phyloP scores from a whole-genome alignment of 352 stramenopile species.

The Phytophthora boehmeriae region DNA sequence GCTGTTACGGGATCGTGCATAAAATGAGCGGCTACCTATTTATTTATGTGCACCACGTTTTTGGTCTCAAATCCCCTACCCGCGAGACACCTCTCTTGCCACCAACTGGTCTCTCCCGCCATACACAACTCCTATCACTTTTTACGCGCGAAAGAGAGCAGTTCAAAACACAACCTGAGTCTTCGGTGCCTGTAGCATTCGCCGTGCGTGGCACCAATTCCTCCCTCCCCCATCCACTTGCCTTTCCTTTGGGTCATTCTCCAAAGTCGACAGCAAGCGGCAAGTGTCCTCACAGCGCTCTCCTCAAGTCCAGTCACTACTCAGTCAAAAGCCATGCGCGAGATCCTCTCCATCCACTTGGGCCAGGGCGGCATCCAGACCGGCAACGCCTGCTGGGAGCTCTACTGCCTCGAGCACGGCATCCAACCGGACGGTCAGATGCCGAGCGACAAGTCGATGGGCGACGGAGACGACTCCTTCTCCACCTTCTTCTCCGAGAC shows the following conservation, averaged over 20 bases:
- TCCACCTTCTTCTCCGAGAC: slow-evolving; percentile 92
- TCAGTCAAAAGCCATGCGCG: slow-evolving; percentile 79
- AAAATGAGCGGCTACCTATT: too few relatives aligned
- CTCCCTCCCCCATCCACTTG: background rate
- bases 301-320: slow-evolving; percentile 6
- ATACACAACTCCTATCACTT: too few relatives aligned
- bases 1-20: too few relatives aligned
- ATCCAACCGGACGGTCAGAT: slow-evolving; percentile 94
- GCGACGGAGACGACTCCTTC: slow-evolving; percentile 48
- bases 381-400: slow-evolving; percentile 93
- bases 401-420: slow-evolving; percentile 93
- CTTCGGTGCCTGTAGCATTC: too few relatives aligned
- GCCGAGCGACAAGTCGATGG: slow-evolving; percentile 40
- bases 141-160: too few relatives aligned
- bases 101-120: too few relatives aligned
- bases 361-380: slow-evolving; percentile 92
- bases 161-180: too few relatives aligned
- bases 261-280: background rate
- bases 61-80: too few relatives aligned
- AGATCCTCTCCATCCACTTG: slow-evolving; percentile 98
- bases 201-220: too few relatives aligned
- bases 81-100: too few relatives aligned
- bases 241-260: background rate
- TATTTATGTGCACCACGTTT: too few relatives aligned
- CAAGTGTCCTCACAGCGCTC: slow-evolving; percentile 5